phyloP scores from a whole-genome alignment of 1,284 basidiomycete genomes.

The Ustilago lituana region DNA sequence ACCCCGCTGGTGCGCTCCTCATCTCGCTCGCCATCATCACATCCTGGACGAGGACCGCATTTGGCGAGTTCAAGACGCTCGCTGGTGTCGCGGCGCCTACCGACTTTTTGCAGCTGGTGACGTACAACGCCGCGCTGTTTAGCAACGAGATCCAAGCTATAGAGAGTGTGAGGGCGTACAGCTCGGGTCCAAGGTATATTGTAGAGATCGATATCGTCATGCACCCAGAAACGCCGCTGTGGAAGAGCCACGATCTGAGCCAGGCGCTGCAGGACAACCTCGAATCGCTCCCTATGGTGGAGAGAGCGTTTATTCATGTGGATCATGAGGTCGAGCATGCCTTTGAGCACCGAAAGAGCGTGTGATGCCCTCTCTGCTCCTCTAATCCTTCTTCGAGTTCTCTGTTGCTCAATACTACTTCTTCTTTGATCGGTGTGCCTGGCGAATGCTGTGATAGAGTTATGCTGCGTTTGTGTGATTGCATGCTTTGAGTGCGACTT shows the following conservation, averaged over 20 bases:
- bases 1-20: constrained; percentile 79
- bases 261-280: constrained; percentile 94
- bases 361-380: constrained; percentile 5
- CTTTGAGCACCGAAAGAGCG: constrained; percentile 53
- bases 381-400: background rate
- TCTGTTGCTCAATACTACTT: background rate
- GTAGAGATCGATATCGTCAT: constrained; percentile 96
- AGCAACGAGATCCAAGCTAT: constrained; percentile 83
- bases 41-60: constrained; percentile 74
- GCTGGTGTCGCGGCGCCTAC: constrained; percentile 90
- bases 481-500: background rate
- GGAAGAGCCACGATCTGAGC: constrained; percentile 89
- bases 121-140: constrained; percentile 78
- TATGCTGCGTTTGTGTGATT: background rate
- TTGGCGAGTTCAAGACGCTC: constrained; percentile 80
- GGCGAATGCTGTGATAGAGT: background rate
- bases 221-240: constrained; percentile 84
- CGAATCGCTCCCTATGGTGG: constrained; percentile 88
- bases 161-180: constrained; percentile 73
- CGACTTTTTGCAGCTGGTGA: constrained; percentile 88
- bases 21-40: constrained; percentile 80
- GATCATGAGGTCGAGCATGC: constrained; percentile 59
- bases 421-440: background rate
- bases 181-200: constrained; percentile 77
- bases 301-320: constrained; percentile 68